A percentile compares a stretch with the other conserved stretches of the same genome.
These are phyloP conservation scores for Myxozyma nipponensis DNA, from an alignment of 805 yeast genomes.

Conservation along the genomic window DNA sequence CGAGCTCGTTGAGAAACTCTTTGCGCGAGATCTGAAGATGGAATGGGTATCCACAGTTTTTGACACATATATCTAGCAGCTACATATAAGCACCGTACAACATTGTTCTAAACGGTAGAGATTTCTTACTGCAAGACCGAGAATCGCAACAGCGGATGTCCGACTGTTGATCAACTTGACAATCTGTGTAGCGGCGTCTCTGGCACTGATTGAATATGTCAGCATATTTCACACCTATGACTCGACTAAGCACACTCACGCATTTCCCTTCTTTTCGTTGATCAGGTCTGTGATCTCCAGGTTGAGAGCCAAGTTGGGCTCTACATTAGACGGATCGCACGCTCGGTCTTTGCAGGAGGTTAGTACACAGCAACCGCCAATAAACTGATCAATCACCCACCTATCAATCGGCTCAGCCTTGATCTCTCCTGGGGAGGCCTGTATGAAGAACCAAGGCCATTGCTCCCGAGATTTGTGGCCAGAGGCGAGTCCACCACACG, in stretches of 20 bases:
- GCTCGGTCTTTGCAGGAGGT: slow-evolving; percentile 56
- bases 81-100: slow-evolving; percentile 5
- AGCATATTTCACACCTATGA: background rate
- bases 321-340: slow-evolving; percentile 72
- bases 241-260: slow-evolving; percentile 32
- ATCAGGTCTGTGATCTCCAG: slow-evolving; percentile 90
- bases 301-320: slow-evolving; percentile 85
- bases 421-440: slow-evolving; percentile 20
- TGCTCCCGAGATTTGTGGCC: slow-evolving; percentile 1
- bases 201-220: slow-evolving; percentile 45
- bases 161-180: slow-evolving; percentile 77
- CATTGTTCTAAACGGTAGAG: background rate
- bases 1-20: slow-evolving; percentile 90
- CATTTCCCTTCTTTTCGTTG: slow-evolving; percentile 84
- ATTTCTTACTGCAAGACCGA: slow-evolving; percentile 63
- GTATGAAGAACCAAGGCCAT: background rate
- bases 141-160: slow-evolving; percentile 76
- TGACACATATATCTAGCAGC: slow-evolving; percentile 80
- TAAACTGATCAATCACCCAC: slow-evolving; percentile 21
- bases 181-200: slow-evolving; percentile 86
- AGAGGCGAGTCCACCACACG: slow-evolving; percentile 28
- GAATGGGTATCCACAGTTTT: slow-evolving; percentile 96
- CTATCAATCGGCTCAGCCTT: slow-evolving; percentile 32
- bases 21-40: slow-evolving; percentile 92
- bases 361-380: slow-evolving; percentile 1